A percentile compares a stretch with the other conserved stretches of the same genome.
Evolutionary conservation across 345 rosid species (phyloP).

Genomic region (Salix viminalis): DNA sequence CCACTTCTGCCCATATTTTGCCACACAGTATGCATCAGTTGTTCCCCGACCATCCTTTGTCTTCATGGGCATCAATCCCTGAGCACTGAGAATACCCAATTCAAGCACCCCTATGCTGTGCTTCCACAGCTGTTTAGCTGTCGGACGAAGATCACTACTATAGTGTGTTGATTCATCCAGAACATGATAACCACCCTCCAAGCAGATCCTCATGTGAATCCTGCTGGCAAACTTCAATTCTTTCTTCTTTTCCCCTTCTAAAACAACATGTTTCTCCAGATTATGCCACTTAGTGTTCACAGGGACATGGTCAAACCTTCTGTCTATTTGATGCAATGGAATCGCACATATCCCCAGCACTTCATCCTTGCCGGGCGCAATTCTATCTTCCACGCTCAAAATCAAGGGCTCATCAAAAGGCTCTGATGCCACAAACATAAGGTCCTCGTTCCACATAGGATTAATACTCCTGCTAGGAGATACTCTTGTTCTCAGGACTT

Average conservation of each 20-base stretch:
- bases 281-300: constrained; percentile 73
- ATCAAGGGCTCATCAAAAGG: constrained; percentile 77
- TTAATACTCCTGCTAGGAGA: constrained; percentile 44
- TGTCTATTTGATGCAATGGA: constrained; percentile 40
- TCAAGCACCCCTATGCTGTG: constrained; percentile 71
- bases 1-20: constrained; percentile 98
- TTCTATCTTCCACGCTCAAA: constrained; percentile 64
- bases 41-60: constrained; percentile 60
- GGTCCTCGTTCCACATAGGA: constrained; percentile 80
- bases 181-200: constrained; percentile 95
- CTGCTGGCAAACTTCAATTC: constrained; percentile 85
- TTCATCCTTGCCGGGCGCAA: constrained; percentile 73
- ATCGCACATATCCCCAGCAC: constrained; percentile 52
- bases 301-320: constrained; percentile 52
- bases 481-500: constrained; percentile 50
- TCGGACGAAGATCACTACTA: constrained; percentile 92
- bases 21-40: constrained; percentile 92
- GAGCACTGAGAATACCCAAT: constrained; percentile 78
- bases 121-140: constrained; percentile 79
- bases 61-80: constrained; percentile 83
- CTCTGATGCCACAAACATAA: constrained; percentile 89
- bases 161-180: constrained; percentile 91
- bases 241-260: constrained; percentile 60
- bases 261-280: constrained; percentile 48
- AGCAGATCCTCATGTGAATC: constrained; percentile 52